Evolutionary conservation across 352 stramenopile genomes (phyloP).

Genomic region (Phytophthora fragariaefolia): DNA sequence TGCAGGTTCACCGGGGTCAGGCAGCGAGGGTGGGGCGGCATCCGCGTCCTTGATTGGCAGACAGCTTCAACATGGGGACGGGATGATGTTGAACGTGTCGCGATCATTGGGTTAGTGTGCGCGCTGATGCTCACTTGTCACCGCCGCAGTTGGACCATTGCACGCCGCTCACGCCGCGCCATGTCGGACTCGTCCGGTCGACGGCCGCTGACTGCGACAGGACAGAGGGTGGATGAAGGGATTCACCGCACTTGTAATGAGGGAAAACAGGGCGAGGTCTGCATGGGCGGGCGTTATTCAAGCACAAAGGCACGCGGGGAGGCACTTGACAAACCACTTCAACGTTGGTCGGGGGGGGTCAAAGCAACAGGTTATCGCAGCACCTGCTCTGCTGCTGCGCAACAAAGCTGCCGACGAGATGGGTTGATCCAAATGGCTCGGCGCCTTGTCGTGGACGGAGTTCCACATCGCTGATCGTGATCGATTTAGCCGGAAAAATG

Average conservation of each 20-base stretch:
- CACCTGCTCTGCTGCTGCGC: not conserved
- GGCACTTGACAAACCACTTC: not conserved
- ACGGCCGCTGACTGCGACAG: not conserved
- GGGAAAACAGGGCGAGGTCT: slow-evolving; percentile 5
- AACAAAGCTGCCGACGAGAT: no score
- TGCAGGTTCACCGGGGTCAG: not conserved
- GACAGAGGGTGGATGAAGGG: not conserved
- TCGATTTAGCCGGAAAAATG: slow-evolving; percentile 13
- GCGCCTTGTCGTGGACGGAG: not conserved
- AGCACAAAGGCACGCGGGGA: slow-evolving; percentile 12
- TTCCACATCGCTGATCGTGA: not conserved
- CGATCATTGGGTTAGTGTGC: not conserved
- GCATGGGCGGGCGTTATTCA: slow-evolving; percentile 1
- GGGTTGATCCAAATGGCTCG: no score
- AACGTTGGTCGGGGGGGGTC: not conserved
- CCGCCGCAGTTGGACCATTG: slow-evolving; percentile 5
- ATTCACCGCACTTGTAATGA: no score
- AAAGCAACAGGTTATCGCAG: not conserved
- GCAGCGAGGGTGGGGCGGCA: not conserved
- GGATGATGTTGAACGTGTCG: slow-evolving; percentile 9
- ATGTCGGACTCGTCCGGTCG: slow-evolving; percentile 4
- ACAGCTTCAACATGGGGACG: slow-evolving; percentile 4
- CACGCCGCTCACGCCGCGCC: not conserved
- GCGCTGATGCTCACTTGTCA: slow-evolving; percentile 32
- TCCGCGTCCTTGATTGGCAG: slow-evolving; percentile 1